phyloP scores from a whole-genome alignment of 768 basidiomycete genomes.

The Boletus rubroflammeus region DNA sequence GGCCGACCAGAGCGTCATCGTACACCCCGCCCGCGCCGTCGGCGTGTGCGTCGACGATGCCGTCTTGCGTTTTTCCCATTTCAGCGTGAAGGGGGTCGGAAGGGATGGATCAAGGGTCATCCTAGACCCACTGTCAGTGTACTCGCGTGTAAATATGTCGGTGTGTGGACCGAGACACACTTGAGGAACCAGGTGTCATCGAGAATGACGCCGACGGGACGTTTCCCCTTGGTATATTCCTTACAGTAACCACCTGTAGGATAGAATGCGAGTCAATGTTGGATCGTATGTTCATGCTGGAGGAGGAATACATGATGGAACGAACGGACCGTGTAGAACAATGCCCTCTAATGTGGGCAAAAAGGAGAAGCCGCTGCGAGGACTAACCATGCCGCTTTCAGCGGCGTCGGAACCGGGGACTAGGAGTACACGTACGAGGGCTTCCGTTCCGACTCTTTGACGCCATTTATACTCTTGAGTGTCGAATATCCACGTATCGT shows the following conservation, averaged over 20 bases:
- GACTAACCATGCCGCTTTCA: slow-evolving; percentile 35
- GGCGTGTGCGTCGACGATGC: slow-evolving; percentile 58
- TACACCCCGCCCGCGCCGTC: slow-evolving; percentile 71
- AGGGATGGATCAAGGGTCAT: slow-evolving; percentile 30
- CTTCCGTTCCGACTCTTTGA: slow-evolving; percentile 61
- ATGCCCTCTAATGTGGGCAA: slow-evolving; percentile 75
- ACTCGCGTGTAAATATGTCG: neutral
- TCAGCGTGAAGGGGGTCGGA: slow-evolving; percentile 43
- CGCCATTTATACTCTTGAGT: slow-evolving; percentile 85
- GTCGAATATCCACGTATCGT: slow-evolving; percentile 84
- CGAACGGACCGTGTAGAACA: slow-evolving; percentile 61
- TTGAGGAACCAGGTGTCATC: slow-evolving; percentile 89
- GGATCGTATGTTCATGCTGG: neutral
- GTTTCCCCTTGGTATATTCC: slow-evolving; percentile 82
- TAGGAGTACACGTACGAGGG: slow-evolving; percentile 55
- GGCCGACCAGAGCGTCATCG: slow-evolving; percentile 76
- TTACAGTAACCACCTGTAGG: slow-evolving; percentile 82
- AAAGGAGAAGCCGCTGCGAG: slow-evolving; percentile 83
- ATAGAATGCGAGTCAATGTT: neutral
- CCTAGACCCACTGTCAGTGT: slow-evolving; percentile 15
- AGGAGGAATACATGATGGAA: neutral
- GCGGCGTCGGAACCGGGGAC: neutral
- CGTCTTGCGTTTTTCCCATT: slow-evolving; percentile 86
- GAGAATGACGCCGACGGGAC: slow-evolving; percentile 80
- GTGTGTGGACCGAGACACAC: slow-evolving; percentile 35